These are phyloP conservation scores for Stephania cephalantha DNA, from an alignment of 164 flowering plant genomes.

Conservation along the genomic window DNA sequence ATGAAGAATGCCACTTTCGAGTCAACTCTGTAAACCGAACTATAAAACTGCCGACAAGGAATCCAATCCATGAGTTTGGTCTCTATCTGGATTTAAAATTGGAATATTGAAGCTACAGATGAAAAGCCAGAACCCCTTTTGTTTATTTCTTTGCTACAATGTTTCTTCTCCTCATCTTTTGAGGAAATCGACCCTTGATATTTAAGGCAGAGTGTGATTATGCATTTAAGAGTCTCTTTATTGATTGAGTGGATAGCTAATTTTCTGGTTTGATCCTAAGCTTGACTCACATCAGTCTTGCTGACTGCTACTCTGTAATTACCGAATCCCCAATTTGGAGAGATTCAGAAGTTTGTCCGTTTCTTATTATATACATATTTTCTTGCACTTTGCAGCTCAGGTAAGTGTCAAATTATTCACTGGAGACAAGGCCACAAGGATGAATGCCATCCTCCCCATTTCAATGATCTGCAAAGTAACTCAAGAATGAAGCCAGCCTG, in stretches of 20 bases:
- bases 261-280: background rate
- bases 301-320: background rate
- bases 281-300: background rate
- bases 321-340: background rate
- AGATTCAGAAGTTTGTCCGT: background rate
- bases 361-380: background rate
- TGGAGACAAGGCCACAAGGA: slow-evolving; percentile 89
- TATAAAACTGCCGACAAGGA: too few species aligned
- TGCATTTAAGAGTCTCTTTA: background rate
- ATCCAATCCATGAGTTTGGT: too few species aligned
- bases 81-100: too few species aligned
- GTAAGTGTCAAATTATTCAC: slow-evolving; percentile 77
- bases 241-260: background rate
- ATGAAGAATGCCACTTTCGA: too few species aligned
- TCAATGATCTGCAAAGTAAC: slow-evolving; percentile 19
- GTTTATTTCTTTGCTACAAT: too few species aligned
- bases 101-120: too few species aligned
- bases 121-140: too few species aligned
- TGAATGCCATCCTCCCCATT: slow-evolving; percentile 49
- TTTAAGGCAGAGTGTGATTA: background rate
- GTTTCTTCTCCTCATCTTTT: too few species aligned
- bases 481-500: slow-evolving; percentile 10
- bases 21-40: too few species aligned
- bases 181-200: background rate
- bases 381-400: slow-evolving; percentile 47